These are phyloP conservation scores for Quercus phellos DNA, from an alignment of 331 rosid species.

Conservation along the genomic window DNA sequence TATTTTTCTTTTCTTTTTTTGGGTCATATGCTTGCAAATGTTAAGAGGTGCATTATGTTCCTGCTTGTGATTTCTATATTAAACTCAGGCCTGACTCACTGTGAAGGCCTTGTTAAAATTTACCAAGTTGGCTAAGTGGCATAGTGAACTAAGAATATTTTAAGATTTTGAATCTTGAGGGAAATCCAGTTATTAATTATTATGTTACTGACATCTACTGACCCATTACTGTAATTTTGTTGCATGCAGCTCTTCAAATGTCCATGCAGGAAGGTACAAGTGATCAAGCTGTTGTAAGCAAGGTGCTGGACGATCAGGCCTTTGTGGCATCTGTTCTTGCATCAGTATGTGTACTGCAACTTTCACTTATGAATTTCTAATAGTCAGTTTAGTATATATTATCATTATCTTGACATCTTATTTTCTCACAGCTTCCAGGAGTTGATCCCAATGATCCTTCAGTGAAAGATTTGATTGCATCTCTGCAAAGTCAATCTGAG, in stretches of 20 bases:
- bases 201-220: neutral
- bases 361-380: neutral
- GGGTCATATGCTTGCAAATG: neutral
- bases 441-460: slow-evolving; percentile 10
- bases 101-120: neutral
- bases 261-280: slow-evolving; percentile 45
- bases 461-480: neutral
- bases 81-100: neutral
- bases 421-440: slow-evolving; percentile 4
- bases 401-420: neutral
- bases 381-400: neutral
- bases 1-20: neutral
- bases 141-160: neutral
- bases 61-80: neutral
- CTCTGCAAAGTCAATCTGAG: neutral
- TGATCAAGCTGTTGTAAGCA: slow-evolving; percentile 42
- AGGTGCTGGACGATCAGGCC: slow-evolving; percentile 46
- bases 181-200: neutral
- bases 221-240: neutral
- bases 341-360: slow-evolving; percentile 29
- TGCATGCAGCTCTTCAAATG: slow-evolving; percentile 51
- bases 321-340: slow-evolving; percentile 55
- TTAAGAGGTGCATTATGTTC: neutral
- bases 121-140: neutral
- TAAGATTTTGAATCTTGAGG: neutral